Evolutionary conservation across 2,329 filamentous ascomycete species (phyloP), one percentile per base, ranked within the genome.

Genomic region (Ascomycota sp.): DNA sequence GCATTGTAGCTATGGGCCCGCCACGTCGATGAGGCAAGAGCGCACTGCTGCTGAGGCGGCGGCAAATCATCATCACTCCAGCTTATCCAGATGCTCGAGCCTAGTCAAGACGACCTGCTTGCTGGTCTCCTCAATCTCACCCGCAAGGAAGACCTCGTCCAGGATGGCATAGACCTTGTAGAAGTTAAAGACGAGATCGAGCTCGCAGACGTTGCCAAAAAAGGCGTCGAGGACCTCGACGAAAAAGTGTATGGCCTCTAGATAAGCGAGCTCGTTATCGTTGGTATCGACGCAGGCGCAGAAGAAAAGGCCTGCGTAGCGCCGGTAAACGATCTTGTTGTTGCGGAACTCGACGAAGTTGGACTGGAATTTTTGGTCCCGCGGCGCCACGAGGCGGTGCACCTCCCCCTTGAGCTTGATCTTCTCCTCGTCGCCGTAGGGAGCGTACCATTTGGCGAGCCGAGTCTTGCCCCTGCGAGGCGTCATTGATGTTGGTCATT

Each of bases 221-320:
- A 98, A 98, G 46, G 85, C 75, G 63, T 98, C 89, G 44, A 98
- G 67, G 36, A 98, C 89, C 61, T 98, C 89, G 43, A 98, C 89
- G 48, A 98, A 98, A 63, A 98, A 98, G 57, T 98, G 89, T 47
- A 98, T 94, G 6, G 85, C 89, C 57, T 98, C 89, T 35, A 98
- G 67, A 48, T 83, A 95, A 19, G 89, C 86, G 36, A 98, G 64
- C 61, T 98, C 89, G 56, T 95, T 98, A 56, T 98, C 89, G 54
- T 94, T 95, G 30, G 86, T 91, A 57, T 98, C 89, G 50, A 98
- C 89, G 56, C 89, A 95, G 31, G 85, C 91, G 63, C 89, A 98
- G 63, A 98, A 98, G 69, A 98, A 98, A 34, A 98, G 72, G 1
- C 89, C 89, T 0, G 89, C 89, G 57, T 98, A 98, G 37, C 89